Percentiles rank a stretch among this genome's conserved stretches.
These are phyloP conservation scores for Mucor mucedo DNA, from an alignment of 371 early-diverging fungal species.

Conservation along the genomic window DNA sequence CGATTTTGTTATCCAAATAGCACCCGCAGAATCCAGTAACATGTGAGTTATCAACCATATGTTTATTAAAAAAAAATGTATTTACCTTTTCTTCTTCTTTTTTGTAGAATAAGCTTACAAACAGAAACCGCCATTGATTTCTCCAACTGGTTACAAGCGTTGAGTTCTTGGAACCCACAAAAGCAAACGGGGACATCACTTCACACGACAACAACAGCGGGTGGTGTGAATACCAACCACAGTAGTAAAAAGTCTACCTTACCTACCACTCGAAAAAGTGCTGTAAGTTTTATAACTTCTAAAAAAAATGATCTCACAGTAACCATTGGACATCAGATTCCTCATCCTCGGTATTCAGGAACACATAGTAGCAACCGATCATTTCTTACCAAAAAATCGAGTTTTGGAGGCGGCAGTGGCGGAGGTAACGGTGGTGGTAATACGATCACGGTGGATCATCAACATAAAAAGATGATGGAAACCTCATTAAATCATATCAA, in stretches of 20 bases:
- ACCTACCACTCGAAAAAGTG: conserved; percentile 5
- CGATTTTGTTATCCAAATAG: conserved; percentile 33
- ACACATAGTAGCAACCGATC: conserved; percentile 6
- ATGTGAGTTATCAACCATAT: conserved; percentile 9
- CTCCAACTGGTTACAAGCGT: conserved; percentile 33
- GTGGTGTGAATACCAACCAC: background rate
- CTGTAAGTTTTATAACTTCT: conserved; percentile 10
- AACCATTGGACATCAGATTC: background rate
- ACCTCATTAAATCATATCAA: background rate
- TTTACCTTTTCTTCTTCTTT: background rate
- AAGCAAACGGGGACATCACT: conserved; percentile 1
- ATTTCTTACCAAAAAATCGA: conserved; percentile 19
- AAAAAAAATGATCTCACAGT: background rate
- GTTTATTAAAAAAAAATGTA: background rate
- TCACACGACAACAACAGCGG: background rate
- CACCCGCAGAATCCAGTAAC: conserved; percentile 7
- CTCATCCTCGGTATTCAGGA: conserved; percentile 8
- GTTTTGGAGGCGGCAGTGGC: background rate
- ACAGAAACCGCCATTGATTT: conserved; percentile 39
- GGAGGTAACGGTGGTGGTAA: too few species aligned
- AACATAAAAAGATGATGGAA: background rate
- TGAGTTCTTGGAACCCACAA: conserved; percentile 29
- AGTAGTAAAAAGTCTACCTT: background rate
- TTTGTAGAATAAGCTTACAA: conserved; percentile 27
- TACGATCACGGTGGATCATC: background rate